A percentile compares a stretch with the other conserved stretches of the same genome.
Conservation (phyloP, 139 green algal genomes). For the Micractinium conductrix region DNA sequence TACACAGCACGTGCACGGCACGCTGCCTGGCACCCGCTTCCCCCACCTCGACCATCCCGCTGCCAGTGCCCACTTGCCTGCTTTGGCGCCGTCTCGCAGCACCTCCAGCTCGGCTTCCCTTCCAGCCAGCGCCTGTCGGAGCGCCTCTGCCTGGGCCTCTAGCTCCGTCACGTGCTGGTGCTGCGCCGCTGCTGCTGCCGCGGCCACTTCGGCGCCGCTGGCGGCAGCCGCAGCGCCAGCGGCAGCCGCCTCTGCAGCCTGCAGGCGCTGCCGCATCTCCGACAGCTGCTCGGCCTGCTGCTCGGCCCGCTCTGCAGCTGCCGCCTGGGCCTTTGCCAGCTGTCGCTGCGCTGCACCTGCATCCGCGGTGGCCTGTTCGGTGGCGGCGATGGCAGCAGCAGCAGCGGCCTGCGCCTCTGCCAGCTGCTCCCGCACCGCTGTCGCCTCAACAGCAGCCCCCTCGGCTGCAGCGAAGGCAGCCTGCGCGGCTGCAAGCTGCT, state of each 20-base stretch:
- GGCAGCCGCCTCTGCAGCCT: neutral
- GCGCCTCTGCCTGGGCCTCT: neutral
- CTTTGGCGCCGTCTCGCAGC: conserved; percentile 34
- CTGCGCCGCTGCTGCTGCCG: neutral
- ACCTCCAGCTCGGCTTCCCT: conserved; percentile 32
- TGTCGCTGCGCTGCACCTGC: neutral
- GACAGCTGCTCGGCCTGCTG: neutral
- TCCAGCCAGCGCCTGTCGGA: neutral
- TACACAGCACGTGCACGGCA: too few relatives aligned
- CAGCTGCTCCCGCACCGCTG: neutral
- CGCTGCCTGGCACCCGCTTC: too few relatives aligned
- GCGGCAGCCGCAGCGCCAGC: neutral
- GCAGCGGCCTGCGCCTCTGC: neutral
- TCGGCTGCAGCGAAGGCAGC: neutral
- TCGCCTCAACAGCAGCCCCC: too few relatives aligned
- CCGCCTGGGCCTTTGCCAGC: neutral
- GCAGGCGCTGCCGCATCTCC: neutral
- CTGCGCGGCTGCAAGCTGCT: neutral
- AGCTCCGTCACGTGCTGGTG: conserved; percentile 9
- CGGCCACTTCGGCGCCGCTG: neutral
- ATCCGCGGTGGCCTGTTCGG: neutral
- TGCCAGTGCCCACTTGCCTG: neutral
- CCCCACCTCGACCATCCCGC: too few relatives aligned
- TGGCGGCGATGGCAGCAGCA: neutral
- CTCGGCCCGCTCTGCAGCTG: neutral